Base-by-base conservation (phyloP, 345 rosid species). In the Fremontodendron californicum region DNA sequence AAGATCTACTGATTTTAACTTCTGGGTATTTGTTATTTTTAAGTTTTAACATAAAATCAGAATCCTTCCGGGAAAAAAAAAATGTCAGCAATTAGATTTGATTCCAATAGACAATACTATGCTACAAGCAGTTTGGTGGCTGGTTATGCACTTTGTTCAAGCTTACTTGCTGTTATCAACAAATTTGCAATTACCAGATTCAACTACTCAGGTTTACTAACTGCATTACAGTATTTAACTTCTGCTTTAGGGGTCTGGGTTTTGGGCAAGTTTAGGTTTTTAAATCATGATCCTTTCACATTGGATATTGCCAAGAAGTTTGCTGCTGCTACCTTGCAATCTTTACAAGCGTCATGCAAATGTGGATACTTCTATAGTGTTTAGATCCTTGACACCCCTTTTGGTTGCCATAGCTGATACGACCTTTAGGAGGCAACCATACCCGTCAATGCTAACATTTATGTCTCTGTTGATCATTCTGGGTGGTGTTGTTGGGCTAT, bases 151-250 rank as follows among this genome's bases (percentile, higher is more conserved):
- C 89, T 96, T 16, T 93, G 97, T 80, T 96, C 99, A 21, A 96
- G 99, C 80, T 84, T 93, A 86, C 98, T 96, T 69, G 97, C 97
- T n/a, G 96, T 94, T 68, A 94, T 94, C 79, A 91, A 94, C 88
- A 94, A 94, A 84, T 85, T 84, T 60, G 97, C 99, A 39, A 93
- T 92, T 75, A 92, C 97, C 82, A 86, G 83, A 68, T 96, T 96
- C 81, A 91, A 86, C 82, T 96, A 80, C 84, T 94, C 98, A 0
- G 98, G 94, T 40, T 93, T 96, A 13, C 85, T 96, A 81, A 93
- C 99, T n/a, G 96, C 97, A 16, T 86, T 96, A 39, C 98, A 96
- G 83, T 93, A 93, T 88, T 79, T 91, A 1, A 88, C 89, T 63
- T 93, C 98, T 57, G 82, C 92, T 46, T 79, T 91, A 73, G 98